phyloP scores from a whole-genome alignment of 805 yeast species.

The Saccharomycopsis microspora region DNA sequence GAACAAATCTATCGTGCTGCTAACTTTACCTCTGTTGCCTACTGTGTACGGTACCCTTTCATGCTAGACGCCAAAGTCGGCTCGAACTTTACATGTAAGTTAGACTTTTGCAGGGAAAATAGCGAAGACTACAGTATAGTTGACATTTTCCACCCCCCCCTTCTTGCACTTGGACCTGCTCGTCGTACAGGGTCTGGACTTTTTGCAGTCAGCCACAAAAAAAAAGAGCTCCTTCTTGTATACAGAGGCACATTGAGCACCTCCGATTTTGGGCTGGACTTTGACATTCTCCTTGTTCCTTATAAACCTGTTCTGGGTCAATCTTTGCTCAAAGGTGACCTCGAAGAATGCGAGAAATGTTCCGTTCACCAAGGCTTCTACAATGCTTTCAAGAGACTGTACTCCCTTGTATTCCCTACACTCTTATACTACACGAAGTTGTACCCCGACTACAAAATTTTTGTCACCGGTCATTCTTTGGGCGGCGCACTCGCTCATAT shows the following conservation, averaged over 20 bases:
- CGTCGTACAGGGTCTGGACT: constrained; percentile 36
- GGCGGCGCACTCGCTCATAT: constrained; percentile 64
- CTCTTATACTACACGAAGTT: constrained; percentile 24
- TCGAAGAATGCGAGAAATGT: constrained; percentile 37
- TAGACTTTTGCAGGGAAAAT: constrained; percentile 10
- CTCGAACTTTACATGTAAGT: constrained; percentile 4
- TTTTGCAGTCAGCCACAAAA: constrained; percentile 36
- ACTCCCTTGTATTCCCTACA: constrained; percentile 22
- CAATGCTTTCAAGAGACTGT: constrained; percentile 25
- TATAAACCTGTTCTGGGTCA: constrained; percentile 18
- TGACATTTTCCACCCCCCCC: constrained; percentile 7
- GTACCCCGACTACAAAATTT: constrained; percentile 37
- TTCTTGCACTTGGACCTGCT: background rate
- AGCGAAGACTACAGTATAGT: constrained; percentile 4
- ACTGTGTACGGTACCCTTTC: constrained; percentile 1
- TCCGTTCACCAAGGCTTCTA: constrained; percentile 57
- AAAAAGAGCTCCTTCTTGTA: constrained; percentile 33
- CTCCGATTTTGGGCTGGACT: constrained; percentile 53
- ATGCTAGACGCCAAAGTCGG: background rate
- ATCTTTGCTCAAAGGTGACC: constrained; percentile 16
- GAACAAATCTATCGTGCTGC: constrained; percentile 12
- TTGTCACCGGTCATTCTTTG: constrained; percentile 63
- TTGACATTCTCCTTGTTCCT: constrained; percentile 26
- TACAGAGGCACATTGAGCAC: constrained; percentile 56
- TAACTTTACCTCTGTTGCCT: constrained; percentile 13